Percentiles rank a stretch among this genome's conserved stretches.
Conservation (phyloP, 306 rosid species). For the Citrullus colocynthis region DNA sequence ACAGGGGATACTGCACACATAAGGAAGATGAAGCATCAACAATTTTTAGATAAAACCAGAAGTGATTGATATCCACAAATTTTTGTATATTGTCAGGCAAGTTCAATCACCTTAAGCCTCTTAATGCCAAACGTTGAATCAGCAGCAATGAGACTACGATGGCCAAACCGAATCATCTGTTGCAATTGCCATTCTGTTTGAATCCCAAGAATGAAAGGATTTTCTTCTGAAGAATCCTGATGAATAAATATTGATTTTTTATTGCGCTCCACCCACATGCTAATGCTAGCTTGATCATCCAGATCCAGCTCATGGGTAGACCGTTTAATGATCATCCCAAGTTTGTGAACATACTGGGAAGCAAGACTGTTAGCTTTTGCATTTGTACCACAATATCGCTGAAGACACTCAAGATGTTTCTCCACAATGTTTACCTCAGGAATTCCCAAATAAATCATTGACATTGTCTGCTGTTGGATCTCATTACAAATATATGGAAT, state of each 20-base stretch:
- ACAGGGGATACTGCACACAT: constrained; percentile 72
- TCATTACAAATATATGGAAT: constrained; percentile 80
- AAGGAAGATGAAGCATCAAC: constrained; percentile 18
- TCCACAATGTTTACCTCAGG: constrained; percentile 91
- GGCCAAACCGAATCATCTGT: constrained; percentile 91
- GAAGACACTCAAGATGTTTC: constrained; percentile 87
- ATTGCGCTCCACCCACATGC: constrained; percentile 90
- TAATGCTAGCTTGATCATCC: constrained; percentile 90
- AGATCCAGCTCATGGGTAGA: constrained; percentile 90
- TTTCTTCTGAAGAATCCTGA: constrained; percentile 76
- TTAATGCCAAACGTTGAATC: constrained; percentile 87
- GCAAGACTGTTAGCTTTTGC: constrained; percentile 72
- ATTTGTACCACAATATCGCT: constrained; percentile 73
- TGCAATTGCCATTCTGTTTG: constrained; percentile 99
- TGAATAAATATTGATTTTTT: constrained; percentile 61
- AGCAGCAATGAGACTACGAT: constrained; percentile 62
- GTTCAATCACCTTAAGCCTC: constrained; percentile 63
- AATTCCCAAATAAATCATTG: constrained; percentile 91
- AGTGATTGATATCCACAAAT: neutral
- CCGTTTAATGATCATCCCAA: constrained; percentile 87
- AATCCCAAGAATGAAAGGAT: constrained; percentile 77
- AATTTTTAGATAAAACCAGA: neutral
- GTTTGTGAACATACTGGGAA: constrained; percentile 86
- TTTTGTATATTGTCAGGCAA: neutral
- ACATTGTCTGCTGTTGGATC: constrained; percentile 95